Percentiles rank a stretch among this genome's conserved stretches.
Conservation (phyloP, 345 rosid genomes). For the Erodium maritimum region DNA sequence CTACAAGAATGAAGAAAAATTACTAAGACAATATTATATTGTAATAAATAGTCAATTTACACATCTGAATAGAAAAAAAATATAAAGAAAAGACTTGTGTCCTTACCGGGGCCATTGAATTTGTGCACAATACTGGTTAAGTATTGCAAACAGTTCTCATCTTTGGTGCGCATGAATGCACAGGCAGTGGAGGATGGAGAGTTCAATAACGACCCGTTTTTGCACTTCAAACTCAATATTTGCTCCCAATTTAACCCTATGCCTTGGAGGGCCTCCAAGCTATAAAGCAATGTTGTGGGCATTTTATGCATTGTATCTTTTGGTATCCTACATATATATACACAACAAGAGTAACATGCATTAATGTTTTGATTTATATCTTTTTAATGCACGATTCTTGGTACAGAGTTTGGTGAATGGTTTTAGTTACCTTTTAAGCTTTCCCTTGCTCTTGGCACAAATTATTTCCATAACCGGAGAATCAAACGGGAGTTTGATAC, state of each 20-base stretch:
- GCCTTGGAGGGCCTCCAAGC: conserved; percentile 65
- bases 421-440: conserved; percentile 47
- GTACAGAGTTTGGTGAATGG: neutral
- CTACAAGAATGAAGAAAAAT: conserved; percentile 16
- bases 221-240: conserved; percentile 51
- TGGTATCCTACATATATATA: conserved; percentile 61
- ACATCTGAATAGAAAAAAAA: neutral
- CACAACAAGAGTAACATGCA: too few species aligned
- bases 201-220: conserved; percentile 69
- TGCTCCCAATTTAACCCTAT: conserved; percentile 58
- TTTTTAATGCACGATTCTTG: neutral
- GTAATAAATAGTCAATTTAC: neutral
- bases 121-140: conserved; percentile 36
- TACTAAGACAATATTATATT: neutral
- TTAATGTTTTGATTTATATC: conserved; percentile 22
- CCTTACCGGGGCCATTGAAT: conserved; percentile 71
- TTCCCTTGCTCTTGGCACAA: conserved; percentile 38
- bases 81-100: too few species aligned
- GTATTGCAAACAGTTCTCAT: conserved; percentile 41
- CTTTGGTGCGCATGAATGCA: conserved; percentile 63
- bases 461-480: conserved; percentile 40
- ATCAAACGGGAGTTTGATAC: conserved; percentile 43
- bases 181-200: conserved; percentile 88
- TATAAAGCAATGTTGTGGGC: conserved; percentile 77
- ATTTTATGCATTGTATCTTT: conserved; percentile 54